These are phyloP conservation scores for Metschnikowia baotianmanensis DNA, from an alignment of 805 yeast genomes.

Conservation along the genomic window DNA sequence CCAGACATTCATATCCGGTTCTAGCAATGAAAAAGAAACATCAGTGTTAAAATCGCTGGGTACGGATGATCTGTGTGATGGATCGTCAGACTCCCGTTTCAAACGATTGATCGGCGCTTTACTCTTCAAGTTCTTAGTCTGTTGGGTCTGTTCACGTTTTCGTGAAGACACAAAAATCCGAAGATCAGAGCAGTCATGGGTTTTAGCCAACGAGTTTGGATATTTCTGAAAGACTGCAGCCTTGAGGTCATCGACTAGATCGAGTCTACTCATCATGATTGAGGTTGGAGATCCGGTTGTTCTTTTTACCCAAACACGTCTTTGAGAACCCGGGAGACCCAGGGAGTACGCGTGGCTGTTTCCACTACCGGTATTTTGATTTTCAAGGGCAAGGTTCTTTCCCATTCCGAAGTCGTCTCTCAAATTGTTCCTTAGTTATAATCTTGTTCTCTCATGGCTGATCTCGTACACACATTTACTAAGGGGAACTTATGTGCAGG, in stretches of 20 bases:
- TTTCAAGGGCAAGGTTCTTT: neutral
- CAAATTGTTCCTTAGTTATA: too few relatives aligned
- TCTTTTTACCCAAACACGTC: constrained; percentile 55
- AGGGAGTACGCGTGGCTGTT: neutral
- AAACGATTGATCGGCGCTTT: constrained; percentile 10
- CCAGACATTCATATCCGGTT: constrained; percentile 65
- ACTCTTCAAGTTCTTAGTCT: constrained; percentile 4
- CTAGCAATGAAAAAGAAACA: constrained; percentile 25
- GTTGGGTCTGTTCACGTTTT: constrained; percentile 4
- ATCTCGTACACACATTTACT: too few relatives aligned
- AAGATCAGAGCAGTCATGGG: constrained; percentile 69
- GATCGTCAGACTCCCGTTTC: constrained; percentile 10
- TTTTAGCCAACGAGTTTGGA: constrained; percentile 61
- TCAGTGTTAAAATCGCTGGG: neutral
- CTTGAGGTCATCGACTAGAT: constrained; percentile 82
- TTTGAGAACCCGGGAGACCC: neutral
- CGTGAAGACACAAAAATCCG: constrained; percentile 20
- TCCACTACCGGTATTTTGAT: neutral
- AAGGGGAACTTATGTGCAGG: neutral
- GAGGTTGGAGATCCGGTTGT: constrained; percentile 65
- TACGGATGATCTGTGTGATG: neutral
- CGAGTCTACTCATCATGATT: constrained; percentile 54
- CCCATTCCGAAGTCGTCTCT: constrained; percentile 1
- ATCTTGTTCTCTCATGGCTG: neutral
- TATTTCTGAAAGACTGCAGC: constrained; percentile 57